phyloP scores from a whole-genome alignment of 192 early-diverging fungal species.

The Allomyces macrogynus region DNA sequence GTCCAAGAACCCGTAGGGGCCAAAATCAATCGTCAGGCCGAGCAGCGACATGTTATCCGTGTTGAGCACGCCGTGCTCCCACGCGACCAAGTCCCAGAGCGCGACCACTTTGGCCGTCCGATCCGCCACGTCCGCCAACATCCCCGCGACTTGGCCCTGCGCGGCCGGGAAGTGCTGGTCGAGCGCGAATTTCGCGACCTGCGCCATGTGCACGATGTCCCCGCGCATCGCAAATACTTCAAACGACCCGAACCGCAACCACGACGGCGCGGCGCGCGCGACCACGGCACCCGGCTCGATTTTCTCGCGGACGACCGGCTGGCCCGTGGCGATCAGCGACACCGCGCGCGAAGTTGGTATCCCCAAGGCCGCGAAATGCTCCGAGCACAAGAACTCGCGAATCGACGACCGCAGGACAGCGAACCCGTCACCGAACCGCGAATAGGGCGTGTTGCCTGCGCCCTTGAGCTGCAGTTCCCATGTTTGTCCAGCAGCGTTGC shows the following conservation, averaged over 20 bases:
- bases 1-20: conserved; percentile 71
- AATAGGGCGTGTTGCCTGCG: conserved; percentile 66
- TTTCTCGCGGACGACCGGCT: conserved; percentile 42
- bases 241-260: conserved; percentile 76
- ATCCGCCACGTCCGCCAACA: conserved; percentile 32
- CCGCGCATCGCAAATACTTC: conserved; percentile 55
- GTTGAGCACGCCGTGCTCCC: conserved; percentile 77
- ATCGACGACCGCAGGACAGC: conserved; percentile 74
- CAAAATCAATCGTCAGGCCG: conserved; percentile 71
- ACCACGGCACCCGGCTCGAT: conserved; percentile 58
- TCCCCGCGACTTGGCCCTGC: conserved; percentile 7
- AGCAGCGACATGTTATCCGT: conserved; percentile 79
- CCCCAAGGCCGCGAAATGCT: conserved; percentile 10
- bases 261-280: conserved; percentile 47
- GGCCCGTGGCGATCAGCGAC: conserved; percentile 38
- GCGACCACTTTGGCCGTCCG: conserved; percentile 54
- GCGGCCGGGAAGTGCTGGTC: conserved; percentile 26
- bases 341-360: conserved; percentile 46
- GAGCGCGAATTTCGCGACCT: conserved; percentile 55
- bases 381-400: conserved; percentile 59
- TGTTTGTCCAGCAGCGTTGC: conserved; percentile 7
- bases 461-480: conserved; percentile 80
- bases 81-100: conserved; percentile 57
- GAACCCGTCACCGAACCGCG: conserved; percentile 66
- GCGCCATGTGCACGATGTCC: conserved; percentile 25